A percentile compares a stretch with the other conserved stretches of the same genome.
phyloP scores from a whole-genome alignment of 2,329 filamentous ascomycete genomes.

The Metarhizium robertsii region DNA sequence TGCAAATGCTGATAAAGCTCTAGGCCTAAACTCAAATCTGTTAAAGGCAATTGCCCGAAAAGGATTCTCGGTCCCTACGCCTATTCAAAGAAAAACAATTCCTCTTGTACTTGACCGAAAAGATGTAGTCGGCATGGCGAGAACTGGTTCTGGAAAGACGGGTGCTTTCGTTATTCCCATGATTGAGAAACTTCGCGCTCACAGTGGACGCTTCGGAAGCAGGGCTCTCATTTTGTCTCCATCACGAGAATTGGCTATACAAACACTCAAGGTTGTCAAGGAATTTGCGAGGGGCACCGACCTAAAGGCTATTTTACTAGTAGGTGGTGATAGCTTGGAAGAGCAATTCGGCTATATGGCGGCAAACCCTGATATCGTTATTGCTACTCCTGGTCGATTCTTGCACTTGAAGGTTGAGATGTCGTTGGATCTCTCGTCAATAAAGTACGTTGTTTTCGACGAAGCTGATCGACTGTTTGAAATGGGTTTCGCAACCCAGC shows the following conservation, averaged over 20 bases:
- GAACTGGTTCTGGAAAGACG: constrained; percentile 98
- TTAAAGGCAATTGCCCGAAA: constrained; percentile 88
- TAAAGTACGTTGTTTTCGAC: constrained; percentile 93
- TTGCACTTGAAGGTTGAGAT: constrained; percentile 97
- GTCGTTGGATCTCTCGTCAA: constrained; percentile 79
- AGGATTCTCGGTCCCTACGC: constrained; percentile 91
- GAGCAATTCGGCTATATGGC: constrained; percentile 93
- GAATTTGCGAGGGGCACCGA: constrained; percentile 87
- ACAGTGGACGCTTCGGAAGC: constrained; percentile 78
- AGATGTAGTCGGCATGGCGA: constrained; percentile 98
- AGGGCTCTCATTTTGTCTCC: constrained; percentile 85
- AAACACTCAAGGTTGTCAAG: constrained; percentile 94
- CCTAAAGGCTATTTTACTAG: constrained; percentile 78
- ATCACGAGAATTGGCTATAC: constrained; percentile 85
- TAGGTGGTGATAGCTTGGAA: constrained; percentile 91
- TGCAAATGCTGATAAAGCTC: not conserved
- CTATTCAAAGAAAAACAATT: constrained; percentile 95
- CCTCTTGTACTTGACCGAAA: constrained; percentile 80
- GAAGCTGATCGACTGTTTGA: constrained; percentile 96
- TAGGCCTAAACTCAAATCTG: constrained; percentile 68
- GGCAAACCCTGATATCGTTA: constrained; percentile 91
- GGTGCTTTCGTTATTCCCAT: constrained; percentile 97
- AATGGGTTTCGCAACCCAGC: constrained; percentile 92
- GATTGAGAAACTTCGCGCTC: constrained; percentile 85
- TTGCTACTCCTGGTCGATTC: constrained; percentile 93